Base-by-base conservation (phyloP, 2,329 filamentous ascomycete genomes). In the Pseudogymnoascus sp. region DNA sequence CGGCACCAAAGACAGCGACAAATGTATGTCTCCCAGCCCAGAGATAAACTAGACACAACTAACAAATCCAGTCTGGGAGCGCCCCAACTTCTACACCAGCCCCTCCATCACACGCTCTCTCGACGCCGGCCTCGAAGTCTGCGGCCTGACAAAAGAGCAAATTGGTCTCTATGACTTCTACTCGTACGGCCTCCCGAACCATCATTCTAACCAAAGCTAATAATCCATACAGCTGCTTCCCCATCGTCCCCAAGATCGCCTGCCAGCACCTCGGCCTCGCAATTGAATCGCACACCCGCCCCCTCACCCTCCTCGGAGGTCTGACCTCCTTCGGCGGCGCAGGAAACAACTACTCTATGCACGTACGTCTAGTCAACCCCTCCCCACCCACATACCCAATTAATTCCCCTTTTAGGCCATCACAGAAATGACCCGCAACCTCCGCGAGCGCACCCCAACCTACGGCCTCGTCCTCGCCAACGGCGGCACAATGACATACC, bases 331-430 rank as follows among this genome's bases (percentile, higher is more conserved):
- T 89, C 64, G 87, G 87, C 0, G 87, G 87, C 0, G 87, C 87
- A 5, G 87, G 87, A 0, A 89, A 89, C 66, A 89, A 89, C 62
- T 89, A 89, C 65, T 87, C 84, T 0, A 84, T 88, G 80, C 86
- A 89, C 74, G 85, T 82, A 72, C 69, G 5, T 11, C 36, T 7
- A 18, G 5, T 11, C 36, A 8, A 18, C 11, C 43, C 5, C 3
- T n/a, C 12, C 21, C 11, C 1, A 23, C 43, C 61, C 28, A 60
- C n/a, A 34, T 14, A 12, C 16, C 37, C 1, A 2, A 3, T 53
- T 28, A 38, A 65, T n/a, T n/a, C n/a, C n/a, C n/a, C n/a, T n/a
- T n/a, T n/a, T 6, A 77, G 76, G 82, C 76, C 11, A 78, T 86
- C 28, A 82, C 79, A 8, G 82, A 82, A 69, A 84, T 86, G 78